phyloP scores from a whole-genome alignment of 176 grass and related monocot genomes.

The Themeda triandra region DNA sequence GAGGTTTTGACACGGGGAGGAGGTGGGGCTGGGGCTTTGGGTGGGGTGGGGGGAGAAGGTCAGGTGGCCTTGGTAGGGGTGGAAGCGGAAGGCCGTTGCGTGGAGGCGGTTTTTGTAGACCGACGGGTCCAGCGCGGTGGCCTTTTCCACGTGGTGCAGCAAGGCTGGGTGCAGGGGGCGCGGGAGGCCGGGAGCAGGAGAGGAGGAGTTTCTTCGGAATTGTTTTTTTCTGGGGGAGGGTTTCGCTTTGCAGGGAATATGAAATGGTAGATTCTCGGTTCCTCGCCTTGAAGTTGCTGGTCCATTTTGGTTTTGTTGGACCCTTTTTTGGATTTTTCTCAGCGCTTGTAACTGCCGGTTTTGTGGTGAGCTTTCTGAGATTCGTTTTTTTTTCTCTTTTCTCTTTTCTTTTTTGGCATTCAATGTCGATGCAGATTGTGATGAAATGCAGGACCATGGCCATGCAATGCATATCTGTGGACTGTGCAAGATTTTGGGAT shows the following conservation, averaged over 20 bases:
- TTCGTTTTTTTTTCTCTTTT: no score
- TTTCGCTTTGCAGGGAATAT: conserved; percentile 20
- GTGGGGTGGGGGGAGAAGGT: no score
- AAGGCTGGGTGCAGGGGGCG: neutral
- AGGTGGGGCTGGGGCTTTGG: conserved; percentile 24
- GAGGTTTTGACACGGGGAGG: conserved; percentile 63
- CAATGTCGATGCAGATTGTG: neutral
- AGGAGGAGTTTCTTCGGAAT: neutral
- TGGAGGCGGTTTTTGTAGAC: conserved; percentile 25
- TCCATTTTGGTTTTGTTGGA: conserved; percentile 13
- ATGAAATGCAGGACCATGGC: neutral
- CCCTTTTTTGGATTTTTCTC: neutral
- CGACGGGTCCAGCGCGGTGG: neutral
- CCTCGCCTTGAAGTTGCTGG: neutral
- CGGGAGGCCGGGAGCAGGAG: neutral
- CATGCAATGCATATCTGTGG: neutral
- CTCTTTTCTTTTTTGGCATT: neutral
- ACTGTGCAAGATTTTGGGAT: neutral
- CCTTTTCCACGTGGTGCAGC: neutral
- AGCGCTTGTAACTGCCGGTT: neutral
- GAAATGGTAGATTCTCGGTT: conserved; percentile 6
- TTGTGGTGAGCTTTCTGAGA: neutral
- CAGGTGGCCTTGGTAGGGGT: no score
- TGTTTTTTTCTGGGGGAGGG: neutral
- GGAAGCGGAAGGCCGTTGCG: neutral